Evolutionary conservation across 257 asterid genomes (phyloP), one percentile per base, ranked within the genome.

Genomic region (Henckelia pumila): DNA sequence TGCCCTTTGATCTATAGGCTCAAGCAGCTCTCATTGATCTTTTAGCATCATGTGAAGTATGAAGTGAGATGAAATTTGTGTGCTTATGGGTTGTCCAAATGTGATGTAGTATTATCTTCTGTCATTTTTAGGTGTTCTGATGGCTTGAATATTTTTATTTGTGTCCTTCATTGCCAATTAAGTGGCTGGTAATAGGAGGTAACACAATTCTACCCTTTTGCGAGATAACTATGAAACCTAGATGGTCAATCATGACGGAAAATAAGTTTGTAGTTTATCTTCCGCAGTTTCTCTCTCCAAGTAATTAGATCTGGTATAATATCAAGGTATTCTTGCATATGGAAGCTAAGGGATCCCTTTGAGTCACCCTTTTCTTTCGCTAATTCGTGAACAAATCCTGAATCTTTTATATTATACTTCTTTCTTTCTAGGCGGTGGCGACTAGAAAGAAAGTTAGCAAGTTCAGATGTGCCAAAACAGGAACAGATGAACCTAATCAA

Each of bases 391-490:
- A 70, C 58, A 23, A 44, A 56, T 66, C 6, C 14, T 37, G 49
- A 11, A 10, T 37, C 11, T 68, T 14, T 3, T 6, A 64, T 70
- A 26, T 58, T 24, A 3, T 13, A 13, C 75, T 61, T 66, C 70
- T 56, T 69, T 59, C 56, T 66, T 64, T 80, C 62, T 71, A 93
- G 99, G 87, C 91, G 99, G 67, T 93, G 99, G 95, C 47, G 91
- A 59, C 82, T 93, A 61, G 95, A 93, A 77, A 83, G 96, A 64
- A 89, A 87, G 84, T 78, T 93, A 79, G 97, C 99, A 35, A 82
- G 97, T 80, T 93, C 99, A 9, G 99, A 88, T 93, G 99, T 90
- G 76, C 92, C 99, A 25, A 78, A 85, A 81, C 96, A 93, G 81
- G 99, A 93, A 76, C 97, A 88, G 64, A 76, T 93, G 25, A 82